Evolutionary conservation across 73 alveolate species (phyloP), one percentile per base, ranked within the genome.

Genomic region (Paramecium tetraurelia): DNA sequence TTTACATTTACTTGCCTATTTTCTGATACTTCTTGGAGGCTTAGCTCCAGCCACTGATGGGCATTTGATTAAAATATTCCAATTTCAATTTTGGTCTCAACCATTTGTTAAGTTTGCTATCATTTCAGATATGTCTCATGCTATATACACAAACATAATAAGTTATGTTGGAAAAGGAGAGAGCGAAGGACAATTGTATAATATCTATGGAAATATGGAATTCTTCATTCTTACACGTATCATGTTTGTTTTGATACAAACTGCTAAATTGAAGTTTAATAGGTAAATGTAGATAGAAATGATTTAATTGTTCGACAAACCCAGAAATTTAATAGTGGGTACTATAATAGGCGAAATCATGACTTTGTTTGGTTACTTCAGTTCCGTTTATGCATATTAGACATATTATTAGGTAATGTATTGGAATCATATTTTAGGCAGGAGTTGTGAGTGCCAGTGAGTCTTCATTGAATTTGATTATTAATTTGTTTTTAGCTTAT

Each of bases 401-500:
- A 40, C 75, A 40, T 80, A 80, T 46, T 80, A 80, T 80, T 46
- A 80, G 48, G 87, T 75, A 75, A 12, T 5, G 4, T 21, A 68
- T 16, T 24, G 1, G n/a, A n/a, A 1, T 14, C 38, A 75, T 7
- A 33, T 38, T 75, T 41, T 38, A 75, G 87, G 76, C 90, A n/a
- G 90, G 90, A 44, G 90, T 80, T 44, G 90, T 80, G 1, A 80
- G 90, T 80, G 90, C 90, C 7, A 46, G 90, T 44, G 90, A 80
- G 3, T 80, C 90, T 41, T 80, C 90, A 80, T 24, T 80, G 29
- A 80, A 80, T 80, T 80, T 80, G 38, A 48, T 80, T 24, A 44
- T 41, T 22, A 80, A 80, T 48, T 80, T 80, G 16, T 44, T 80
- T 80, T 24, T 80, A 35, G 90, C 90, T 11, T 80, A 43, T 80